Evolutionary conservation across 305 asterid genomes (phyloP).

Genomic region (Fraxinus sp.): DNA sequence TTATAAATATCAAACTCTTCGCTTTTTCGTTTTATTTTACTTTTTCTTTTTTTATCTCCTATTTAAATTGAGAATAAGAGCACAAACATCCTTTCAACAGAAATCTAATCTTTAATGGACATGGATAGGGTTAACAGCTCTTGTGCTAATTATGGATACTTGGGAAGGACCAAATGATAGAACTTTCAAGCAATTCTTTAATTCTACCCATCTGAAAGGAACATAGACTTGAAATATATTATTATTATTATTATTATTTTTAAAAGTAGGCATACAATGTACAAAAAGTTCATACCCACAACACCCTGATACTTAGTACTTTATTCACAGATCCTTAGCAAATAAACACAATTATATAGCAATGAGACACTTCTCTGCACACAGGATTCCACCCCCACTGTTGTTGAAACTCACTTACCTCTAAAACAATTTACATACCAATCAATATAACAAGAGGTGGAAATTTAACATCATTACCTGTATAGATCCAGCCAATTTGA

Average conservation of each 20-base stretch:
- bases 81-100: background rate
- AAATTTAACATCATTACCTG: conserved; percentile 50
- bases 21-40: background rate
- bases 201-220: background rate
- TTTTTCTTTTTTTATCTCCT: background rate
- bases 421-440: background rate
- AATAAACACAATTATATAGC: conserved; percentile 13
- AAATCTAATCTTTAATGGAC: background rate
- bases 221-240: background rate
- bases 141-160: conserved; percentile 5
- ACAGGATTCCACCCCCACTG: background rate
- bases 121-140: background rate
- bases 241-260: too few relatives aligned
- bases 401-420: background rate
- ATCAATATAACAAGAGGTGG: conserved; percentile 6
- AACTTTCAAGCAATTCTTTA: background rate
- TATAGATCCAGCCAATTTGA: conserved; percentile 94
- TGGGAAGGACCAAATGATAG: background rate
- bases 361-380: conserved; percentile 1
- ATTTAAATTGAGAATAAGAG: background rate
- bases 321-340: background rate
- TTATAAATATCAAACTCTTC: background rate
- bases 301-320: background rate
- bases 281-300: background rate
- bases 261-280: background rate